Percentiles rank a stretch among this genome's conserved stretches.
phyloP scores from a whole-genome alignment of 2,329 filamentous ascomycete genomes.

The Penicillium sp. region DNA sequence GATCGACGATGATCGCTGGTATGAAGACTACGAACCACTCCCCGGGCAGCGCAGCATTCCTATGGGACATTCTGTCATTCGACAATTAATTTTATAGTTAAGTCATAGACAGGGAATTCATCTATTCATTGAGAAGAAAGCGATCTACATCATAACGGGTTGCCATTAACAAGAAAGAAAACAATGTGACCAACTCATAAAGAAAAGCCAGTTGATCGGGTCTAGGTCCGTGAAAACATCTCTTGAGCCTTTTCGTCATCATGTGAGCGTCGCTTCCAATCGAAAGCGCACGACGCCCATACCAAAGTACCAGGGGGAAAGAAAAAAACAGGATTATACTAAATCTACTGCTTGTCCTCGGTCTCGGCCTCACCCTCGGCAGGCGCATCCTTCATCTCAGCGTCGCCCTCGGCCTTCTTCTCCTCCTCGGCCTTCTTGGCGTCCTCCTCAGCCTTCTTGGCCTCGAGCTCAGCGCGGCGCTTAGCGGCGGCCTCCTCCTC shows the following conservation, averaged over 20 bases:
- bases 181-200: conserved; percentile 12
- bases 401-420: conserved; percentile 44
- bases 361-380: conserved; percentile 36
- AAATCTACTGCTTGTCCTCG: conserved; percentile 41
- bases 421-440: conserved; percentile 54
- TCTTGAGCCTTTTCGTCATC: conserved; percentile 28
- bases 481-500: conserved; percentile 67
- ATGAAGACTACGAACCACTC: not conserved
- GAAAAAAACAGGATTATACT: conserved; percentile 5
- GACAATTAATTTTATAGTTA: not conserved
- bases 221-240: conserved; percentile 27
- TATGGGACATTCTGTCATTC: not conserved
- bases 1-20: not conserved
- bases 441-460: conserved; percentile 74
- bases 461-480: conserved; percentile 67
- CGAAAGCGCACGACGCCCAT: not conserved
- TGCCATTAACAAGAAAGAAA: conserved; percentile 24
- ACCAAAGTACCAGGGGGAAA: not conserved
- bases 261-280: conserved; percentile 11
- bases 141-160: conserved; percentile 27
- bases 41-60: too few species aligned
- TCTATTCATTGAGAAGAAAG: conserved; percentile 25
- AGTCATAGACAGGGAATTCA: conserved; percentile 13
- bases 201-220: conserved; percentile 12
- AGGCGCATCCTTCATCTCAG: conserved; percentile 63